Evolutionary conservation across 805 yeast genomes (phyloP), one percentile per base, ranked within the genome.

Genomic region (Candida alai): DNA sequence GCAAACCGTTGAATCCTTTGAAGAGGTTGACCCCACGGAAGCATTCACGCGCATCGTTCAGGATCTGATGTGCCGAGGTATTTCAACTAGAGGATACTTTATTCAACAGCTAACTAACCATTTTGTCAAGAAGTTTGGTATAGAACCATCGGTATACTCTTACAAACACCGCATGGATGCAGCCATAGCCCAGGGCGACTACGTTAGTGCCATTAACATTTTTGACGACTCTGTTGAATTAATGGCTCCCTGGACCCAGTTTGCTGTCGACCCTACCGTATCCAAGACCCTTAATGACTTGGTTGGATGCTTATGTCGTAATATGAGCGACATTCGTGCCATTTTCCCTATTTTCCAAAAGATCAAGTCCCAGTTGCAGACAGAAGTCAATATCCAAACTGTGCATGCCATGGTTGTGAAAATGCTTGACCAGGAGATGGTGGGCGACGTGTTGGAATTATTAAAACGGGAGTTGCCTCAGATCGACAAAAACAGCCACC

Each of bases 221-320:
- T 66, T 62, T 35, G 56, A 57, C 11, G 55, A 60, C 31, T 64
- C 70, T 40, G 24, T 58, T 11, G 34, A 38, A 6, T 29, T 43
- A 1, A 40, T 31, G 17, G 37, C 37, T 4, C 46, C 49, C 20
- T 62, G 68, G 68, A 27, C 37, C 4, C 24, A 44, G 2, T 27
- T 37, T 7, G 45, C 40, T 19, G 34, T 40, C 11, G 53, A 58
- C 30, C 66, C 72, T 1, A 55, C 56, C n/a, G 42, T 74, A 2
- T 62, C 58, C 38, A 49, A 60, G 5, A 58, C 73, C 0, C 53
- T 80, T 38, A 65, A 67, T 46, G 58, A 68, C 11, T 68, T 75
- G 42, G 59, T 76, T 7, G 41, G 68, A 17, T 42, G 61, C 0
- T 33, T 58, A 6, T 58, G 66, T 16, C 37, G 52, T 4, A 12